Percentiles rank a stretch among this genome's conserved stretches.
These are phyloP conservation scores for Parsonsia alboflavescens DNA, from an alignment of 257 asterid species.

Conservation along the genomic window DNA sequence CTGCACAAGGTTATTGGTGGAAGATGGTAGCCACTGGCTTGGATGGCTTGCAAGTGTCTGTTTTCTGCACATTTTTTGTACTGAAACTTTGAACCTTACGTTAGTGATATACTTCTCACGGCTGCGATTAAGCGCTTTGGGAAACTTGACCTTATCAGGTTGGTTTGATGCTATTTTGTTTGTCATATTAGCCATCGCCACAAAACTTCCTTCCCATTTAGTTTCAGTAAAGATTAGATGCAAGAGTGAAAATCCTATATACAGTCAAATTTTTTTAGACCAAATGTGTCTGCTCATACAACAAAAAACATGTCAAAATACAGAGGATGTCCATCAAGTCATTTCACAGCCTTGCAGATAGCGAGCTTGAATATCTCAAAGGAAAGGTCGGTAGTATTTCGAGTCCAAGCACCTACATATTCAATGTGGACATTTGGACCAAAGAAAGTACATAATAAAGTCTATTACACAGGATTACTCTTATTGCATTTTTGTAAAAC, in stretches of 20 bases:
- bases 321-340: too few species aligned
- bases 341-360: neutral
- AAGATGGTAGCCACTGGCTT: neutral
- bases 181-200: neutral
- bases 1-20: neutral
- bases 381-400: neutral
- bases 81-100: conserved; percentile 8
- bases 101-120: conserved; percentile 17
- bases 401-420: neutral
- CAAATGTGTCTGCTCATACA: too few species aligned
- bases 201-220: too few species aligned
- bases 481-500: neutral
- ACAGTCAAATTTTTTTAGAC: too few species aligned
- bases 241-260: too few species aligned
- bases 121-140: conserved; percentile 9
- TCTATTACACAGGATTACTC: neutral
- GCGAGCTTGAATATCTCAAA: neutral
- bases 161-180: neutral
- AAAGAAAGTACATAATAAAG: neutral
- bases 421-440: neutral
- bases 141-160: neutral
- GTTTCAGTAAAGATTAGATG: too few species aligned
- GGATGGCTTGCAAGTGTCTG: neutral
- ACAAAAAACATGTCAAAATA: too few species aligned
- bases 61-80: neutral